Conservation (phyloP, 1,284 basidiomycete species). For the Hortiboletus rubellus region DNA sequence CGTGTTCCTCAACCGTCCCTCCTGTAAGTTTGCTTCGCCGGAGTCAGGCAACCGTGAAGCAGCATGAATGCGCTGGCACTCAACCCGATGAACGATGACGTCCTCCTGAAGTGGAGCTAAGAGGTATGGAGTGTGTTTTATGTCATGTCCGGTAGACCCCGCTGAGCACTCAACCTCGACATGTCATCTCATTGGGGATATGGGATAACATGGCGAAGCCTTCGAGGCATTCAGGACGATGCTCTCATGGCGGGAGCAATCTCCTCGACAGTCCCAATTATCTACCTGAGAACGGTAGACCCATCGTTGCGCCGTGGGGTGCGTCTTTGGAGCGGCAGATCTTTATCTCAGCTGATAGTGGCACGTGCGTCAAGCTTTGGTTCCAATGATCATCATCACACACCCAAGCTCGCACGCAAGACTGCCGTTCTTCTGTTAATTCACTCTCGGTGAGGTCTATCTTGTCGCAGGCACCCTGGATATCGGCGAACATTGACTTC, state of each 20-base stretch:
- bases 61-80: too few species aligned
- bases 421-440: conserved; percentile 57
- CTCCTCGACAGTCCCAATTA: conserved; percentile 71
- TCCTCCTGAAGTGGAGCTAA: too few species aligned
- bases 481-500: conserved; percentile 67
- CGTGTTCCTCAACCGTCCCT: too few species aligned
- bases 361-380: conserved; percentile 52
- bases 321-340: conserved; percentile 8
- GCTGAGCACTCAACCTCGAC: too few species aligned
- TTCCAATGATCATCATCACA: conserved; percentile 60
- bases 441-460: conserved; percentile 71
- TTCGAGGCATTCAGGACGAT: too few species aligned
- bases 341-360: neutral
- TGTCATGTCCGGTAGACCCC: too few species aligned
- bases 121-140: too few species aligned
- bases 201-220: too few species aligned
- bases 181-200: too few species aligned
- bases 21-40: too few species aligned
- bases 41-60: too few species aligned
- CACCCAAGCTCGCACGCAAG: conserved; percentile 55
- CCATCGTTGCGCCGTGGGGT: conserved; percentile 74
- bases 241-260: conserved; percentile 6
- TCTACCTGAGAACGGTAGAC: conserved; percentile 60
- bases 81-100: too few species aligned
- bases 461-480: conserved; percentile 67